Evolutionary conservation across 2,329 filamentous ascomycete genomes (phyloP).

Genomic region (Diaporthe destruens): DNA sequence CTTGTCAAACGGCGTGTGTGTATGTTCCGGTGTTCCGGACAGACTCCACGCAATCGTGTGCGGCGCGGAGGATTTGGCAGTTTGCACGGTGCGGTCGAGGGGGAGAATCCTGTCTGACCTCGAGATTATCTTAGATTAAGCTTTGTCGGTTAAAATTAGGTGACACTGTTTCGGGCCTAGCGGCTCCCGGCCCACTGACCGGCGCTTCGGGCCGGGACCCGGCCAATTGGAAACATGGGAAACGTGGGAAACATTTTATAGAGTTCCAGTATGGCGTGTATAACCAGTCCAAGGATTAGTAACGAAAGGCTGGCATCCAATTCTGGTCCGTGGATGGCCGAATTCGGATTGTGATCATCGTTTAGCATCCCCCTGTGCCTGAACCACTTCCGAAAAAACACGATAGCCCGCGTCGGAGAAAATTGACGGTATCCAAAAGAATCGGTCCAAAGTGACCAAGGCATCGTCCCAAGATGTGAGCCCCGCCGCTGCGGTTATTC

Average conservation of each 20-base stretch:
- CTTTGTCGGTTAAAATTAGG: slow-evolving; percentile 30
- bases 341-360: too few relatives aligned
- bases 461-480: slow-evolving; percentile 11
- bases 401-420: background rate
- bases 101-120: slow-evolving; percentile 6
- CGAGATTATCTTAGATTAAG: slow-evolving; percentile 33
- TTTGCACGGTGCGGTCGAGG: slow-evolving; percentile 2
- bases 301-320: too few relatives aligned
- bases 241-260: background rate
- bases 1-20: background rate
- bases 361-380: background rate
- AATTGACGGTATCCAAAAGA: slow-evolving; percentile 16
- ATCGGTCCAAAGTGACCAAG: background rate
- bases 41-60: slow-evolving; percentile 30
- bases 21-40: background rate
- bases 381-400: background rate
- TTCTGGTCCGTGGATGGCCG: too few relatives aligned
- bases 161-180: slow-evolving; percentile 33
- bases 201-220: slow-evolving; percentile 14
- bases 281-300: background rate
- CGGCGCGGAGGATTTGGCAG: background rate
- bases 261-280: background rate
- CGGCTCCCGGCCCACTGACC: background rate
- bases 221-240: background rate
- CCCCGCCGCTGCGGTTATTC: background rate